Conservation (phyloP, 768 basidiomycete species). For the Serendipita sp. region DNA sequence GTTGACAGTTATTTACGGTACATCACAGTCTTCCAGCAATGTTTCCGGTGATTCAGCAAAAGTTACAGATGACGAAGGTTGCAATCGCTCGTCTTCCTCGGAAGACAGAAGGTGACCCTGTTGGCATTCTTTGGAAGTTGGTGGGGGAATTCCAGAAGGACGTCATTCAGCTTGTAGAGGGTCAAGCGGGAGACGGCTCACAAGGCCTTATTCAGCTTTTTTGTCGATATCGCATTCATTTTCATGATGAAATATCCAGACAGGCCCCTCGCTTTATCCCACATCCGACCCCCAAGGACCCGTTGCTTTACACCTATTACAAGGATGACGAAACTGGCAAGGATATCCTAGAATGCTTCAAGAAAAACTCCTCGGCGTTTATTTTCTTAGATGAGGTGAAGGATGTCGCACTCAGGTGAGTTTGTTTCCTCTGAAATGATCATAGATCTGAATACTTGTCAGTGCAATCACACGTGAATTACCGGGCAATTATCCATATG, state of each 20-base stretch:
- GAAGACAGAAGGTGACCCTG: constrained; percentile 39
- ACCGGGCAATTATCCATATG: constrained; percentile 41
- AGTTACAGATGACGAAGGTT: constrained; percentile 27
- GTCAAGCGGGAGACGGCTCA: constrained; percentile 28
- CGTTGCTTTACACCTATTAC: too few species aligned
- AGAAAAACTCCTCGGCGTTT: neutral
- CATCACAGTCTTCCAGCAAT: constrained; percentile 43
- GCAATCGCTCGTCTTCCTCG: constrained; percentile 27
- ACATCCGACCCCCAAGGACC: neutral
- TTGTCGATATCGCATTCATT: constrained; percentile 31
- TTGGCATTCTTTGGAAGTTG: constrained; percentile 37
- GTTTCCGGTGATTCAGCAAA: constrained; percentile 36
- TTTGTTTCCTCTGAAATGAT: neutral
- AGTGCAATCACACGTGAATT: constrained; percentile 61
- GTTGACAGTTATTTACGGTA: neutral
- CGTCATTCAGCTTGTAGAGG: constrained; percentile 32
- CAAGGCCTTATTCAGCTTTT: constrained; percentile 43
- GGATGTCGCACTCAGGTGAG: constrained; percentile 31
- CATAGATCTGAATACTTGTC: neutral
- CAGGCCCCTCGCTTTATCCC: neutral
- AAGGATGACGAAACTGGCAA: neutral
- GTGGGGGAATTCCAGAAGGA: constrained; percentile 33
- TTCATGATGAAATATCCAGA: constrained; percentile 30
- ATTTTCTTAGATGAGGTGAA: constrained; percentile 43
- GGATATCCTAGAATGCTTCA: neutral